Evolutionary conservation across 305 asterid species (phyloP).

Genomic region (Fraxinus dipetala): DNA sequence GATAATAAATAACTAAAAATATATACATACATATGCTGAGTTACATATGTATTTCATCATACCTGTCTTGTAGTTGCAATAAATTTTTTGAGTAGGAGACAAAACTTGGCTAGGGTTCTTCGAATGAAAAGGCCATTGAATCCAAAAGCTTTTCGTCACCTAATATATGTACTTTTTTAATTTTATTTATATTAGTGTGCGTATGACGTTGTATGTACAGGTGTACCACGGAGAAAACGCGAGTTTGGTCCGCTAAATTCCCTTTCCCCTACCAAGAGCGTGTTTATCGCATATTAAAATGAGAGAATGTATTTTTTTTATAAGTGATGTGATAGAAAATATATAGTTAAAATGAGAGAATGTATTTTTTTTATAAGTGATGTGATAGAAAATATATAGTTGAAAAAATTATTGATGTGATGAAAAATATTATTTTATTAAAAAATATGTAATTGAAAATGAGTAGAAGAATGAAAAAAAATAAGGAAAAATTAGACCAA

Average conservation of each 20-base stretch:
- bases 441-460: too few relatives aligned
- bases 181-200: constrained; percentile 23
- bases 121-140: constrained; percentile 18
- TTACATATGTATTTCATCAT: background rate
- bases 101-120: constrained; percentile 37
- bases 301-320: too few relatives aligned
- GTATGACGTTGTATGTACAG: constrained; percentile 20
- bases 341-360: too few relatives aligned
- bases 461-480: too few relatives aligned
- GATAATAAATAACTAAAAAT: background rate
- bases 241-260: constrained; percentile 39
- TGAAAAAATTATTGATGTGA: too few relatives aligned
- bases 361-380: too few relatives aligned
- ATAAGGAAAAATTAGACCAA: too few relatives aligned
- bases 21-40: background rate
- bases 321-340: too few relatives aligned
- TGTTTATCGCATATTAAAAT: too few relatives aligned
- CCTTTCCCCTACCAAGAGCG: constrained; percentile 26
- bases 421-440: too few relatives aligned
- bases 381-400: too few relatives aligned
- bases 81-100: constrained; percentile 22
- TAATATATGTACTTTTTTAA: background rate
- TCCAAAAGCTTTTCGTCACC: constrained; percentile 18
- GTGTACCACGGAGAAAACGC: constrained; percentile 30
- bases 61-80: constrained; percentile 30